Conservation (phyloP, 2,329 filamentous ascomycete genomes). For the Colletotrichum tamarilloi region DNA sequence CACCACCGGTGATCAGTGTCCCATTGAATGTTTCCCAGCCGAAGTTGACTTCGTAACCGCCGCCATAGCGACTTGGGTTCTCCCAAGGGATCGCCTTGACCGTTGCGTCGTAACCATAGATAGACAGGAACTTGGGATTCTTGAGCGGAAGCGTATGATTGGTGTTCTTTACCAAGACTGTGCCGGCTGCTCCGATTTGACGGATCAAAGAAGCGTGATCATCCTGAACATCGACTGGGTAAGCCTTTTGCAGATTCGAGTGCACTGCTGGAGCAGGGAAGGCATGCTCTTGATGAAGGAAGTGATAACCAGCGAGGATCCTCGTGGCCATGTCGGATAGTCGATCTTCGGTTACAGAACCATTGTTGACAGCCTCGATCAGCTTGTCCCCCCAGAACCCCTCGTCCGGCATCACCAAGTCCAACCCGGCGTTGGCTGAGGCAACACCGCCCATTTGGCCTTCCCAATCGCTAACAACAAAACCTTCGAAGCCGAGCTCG, state of each 20-base stretch:
- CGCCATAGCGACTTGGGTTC: conserved; percentile 46
- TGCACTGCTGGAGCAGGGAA: conserved; percentile 68
- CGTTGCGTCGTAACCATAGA: conserved; percentile 74
- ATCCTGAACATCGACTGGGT: conserved; percentile 48
- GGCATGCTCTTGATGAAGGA: conserved; percentile 59
- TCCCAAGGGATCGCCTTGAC: conserved; percentile 41
- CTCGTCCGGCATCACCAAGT: conserved; percentile 74
- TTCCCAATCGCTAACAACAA: conserved; percentile 75
- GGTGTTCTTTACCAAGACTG: conserved; percentile 82
- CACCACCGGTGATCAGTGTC: conserved; percentile 50
- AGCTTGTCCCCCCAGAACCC: conserved; percentile 65
- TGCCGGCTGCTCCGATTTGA: conserved; percentile 62
- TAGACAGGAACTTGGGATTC: conserved; percentile 62
- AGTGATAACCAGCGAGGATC: conserved; percentile 69
- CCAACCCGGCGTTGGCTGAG: conserved; percentile 72
- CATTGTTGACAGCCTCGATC: conserved; percentile 67
- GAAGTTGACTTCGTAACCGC: conserved; percentile 49
- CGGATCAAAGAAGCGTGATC: conserved; percentile 20
- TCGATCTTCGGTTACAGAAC: conserved; percentile 64
- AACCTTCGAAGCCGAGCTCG: conserved; percentile 71
- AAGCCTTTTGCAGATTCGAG: conserved; percentile 60
- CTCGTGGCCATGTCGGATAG: conserved; percentile 71
- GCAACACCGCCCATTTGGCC: conserved; percentile 71
- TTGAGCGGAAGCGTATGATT: conserved; percentile 70
- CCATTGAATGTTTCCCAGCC: conserved; percentile 57